Percentiles rank a stretch among this genome's conserved stretches.
Conservation (phyloP, 2,329 filamentous ascomycete genomes). For the Didymella keratinophila region DNA sequence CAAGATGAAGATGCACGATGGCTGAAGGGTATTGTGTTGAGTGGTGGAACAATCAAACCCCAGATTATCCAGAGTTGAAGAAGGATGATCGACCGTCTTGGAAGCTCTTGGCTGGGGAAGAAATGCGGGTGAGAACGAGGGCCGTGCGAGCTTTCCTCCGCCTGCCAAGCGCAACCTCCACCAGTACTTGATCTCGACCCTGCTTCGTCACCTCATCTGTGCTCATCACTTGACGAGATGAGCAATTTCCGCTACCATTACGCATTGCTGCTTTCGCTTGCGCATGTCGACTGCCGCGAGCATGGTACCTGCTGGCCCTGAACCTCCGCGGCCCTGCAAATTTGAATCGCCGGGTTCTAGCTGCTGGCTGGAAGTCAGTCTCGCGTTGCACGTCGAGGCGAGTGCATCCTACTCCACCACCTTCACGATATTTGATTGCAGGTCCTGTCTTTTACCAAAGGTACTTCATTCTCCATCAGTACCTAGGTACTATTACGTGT, state of each 20-base stretch:
- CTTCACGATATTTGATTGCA: background rate
- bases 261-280: background rate
- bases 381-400: background rate
- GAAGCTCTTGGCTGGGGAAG: constrained; percentile 22
- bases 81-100: constrained; percentile 25
- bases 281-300: background rate
- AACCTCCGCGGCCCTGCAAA: background rate
- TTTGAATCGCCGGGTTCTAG: background rate
- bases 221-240: constrained; percentile 1
- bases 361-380: background rate
- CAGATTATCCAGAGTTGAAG: constrained; percentile 26
- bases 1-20: constrained; percentile 23
- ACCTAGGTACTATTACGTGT: too few species aligned
- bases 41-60: constrained; percentile 34
- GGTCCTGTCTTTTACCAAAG: too few species aligned
- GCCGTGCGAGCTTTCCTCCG: constrained; percentile 3
- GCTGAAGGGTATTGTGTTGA: constrained; percentile 22
- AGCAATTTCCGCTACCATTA: constrained; percentile 4
- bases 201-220: constrained; percentile 5
- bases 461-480: too few species aligned
- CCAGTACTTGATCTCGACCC: constrained; percentile 8
- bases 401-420: background rate
- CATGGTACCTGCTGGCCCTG: background rate
- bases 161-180: constrained; percentile 11
- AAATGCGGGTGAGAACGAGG: constrained; percentile 13